Base-by-base conservation (phyloP, 1,284 basidiomycete genomes). In the Irpex sp. region DNA sequence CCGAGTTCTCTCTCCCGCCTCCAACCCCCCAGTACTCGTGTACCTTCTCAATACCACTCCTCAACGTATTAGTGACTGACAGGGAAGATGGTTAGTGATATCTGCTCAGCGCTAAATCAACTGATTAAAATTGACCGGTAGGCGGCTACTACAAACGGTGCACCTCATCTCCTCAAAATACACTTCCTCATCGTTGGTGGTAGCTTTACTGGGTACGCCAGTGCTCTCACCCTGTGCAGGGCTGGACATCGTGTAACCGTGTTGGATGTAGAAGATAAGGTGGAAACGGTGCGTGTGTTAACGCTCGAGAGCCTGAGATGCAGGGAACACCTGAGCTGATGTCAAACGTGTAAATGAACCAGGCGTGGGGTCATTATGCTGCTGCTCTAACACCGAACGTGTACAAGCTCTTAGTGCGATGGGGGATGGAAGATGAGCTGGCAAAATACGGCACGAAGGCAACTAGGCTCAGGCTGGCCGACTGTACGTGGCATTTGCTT, bases 231-330 rank as follows among this genome's bases (percentile, higher is more conserved):
- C 1, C 71, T 76, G 57, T 61, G 66, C 13, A 62, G 70, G 17
- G 69, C 68, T 0, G 75, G 75, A 1, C 75, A 76, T 62, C 64
- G 63, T 8, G 75, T 76, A n/a, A 72, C 69, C 7, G 67, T 76
- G n/a, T 62, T 76, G 43, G 72, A 75, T 6, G 50, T 65, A 59
- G 58, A 57, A 19, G 57, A 61, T 49, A 55, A 63, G 55, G 57
- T 67, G 9, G 61, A 67, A 9, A 57, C 66, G 49, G 73, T 72
- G 56, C 53, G 68, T 63, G 15, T 37, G 6, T 35, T 55, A 17
- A 15, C 36, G 21, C n/a, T 37, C 39, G 17, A 37, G 35, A 35
- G n/a, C n/a, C n/a, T n/a, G n/a, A n/a, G 19, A 39, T 6, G n/a
- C 17, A 53, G 35, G 31, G 37, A 21, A 59, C 35, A 17, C 13